Percentiles rank a stretch among this genome's conserved stretches.
Conservation (phyloP, 805 yeast species). For the Hanseniaspora osmophila region DNA sequence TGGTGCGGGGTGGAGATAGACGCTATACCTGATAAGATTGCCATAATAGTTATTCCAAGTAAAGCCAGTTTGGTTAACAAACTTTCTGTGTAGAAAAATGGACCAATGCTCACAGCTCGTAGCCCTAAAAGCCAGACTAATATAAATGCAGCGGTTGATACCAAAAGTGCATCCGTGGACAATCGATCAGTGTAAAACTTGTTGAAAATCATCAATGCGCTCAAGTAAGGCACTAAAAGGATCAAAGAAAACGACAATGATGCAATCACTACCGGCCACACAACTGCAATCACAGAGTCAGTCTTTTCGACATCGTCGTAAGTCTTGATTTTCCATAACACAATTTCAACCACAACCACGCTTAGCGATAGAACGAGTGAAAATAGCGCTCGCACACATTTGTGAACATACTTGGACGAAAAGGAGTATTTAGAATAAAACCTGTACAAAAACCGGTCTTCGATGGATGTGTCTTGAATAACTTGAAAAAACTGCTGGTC, state of each 20-base stretch:
- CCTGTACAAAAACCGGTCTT: conserved; percentile 14
- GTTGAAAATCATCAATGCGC: conserved; percentile 15
- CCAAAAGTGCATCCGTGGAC: conserved; percentile 12
- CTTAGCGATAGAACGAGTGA: conserved; percentile 17
- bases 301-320: conserved; percentile 11
- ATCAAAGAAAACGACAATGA: conserved; percentile 13
- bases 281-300: conserved; percentile 11
- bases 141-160: conserved; percentile 11
- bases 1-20: conserved; percentile 21
- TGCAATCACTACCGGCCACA: conserved; percentile 18
- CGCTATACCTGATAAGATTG: conserved; percentile 21
- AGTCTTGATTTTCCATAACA: conserved; percentile 19
- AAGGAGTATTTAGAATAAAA: conserved; percentile 20
- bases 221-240: conserved; percentile 19
- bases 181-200: conserved; percentile 19
- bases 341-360: conserved; percentile 18
- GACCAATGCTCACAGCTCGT: conserved; percentile 15
- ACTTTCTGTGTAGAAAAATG: conserved; percentile 16
- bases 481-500: neutral
- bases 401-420: conserved; percentile 13
- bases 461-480: conserved; percentile 1
- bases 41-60: conserved; percentile 21
- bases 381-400: conserved; percentile 14
- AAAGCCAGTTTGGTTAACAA: conserved; percentile 21
- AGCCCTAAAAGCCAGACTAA: conserved; percentile 8